Base-by-base conservation (phyloP, 2,329 filamentous ascomycete species). In the Fusarium xyrophilum region DNA sequence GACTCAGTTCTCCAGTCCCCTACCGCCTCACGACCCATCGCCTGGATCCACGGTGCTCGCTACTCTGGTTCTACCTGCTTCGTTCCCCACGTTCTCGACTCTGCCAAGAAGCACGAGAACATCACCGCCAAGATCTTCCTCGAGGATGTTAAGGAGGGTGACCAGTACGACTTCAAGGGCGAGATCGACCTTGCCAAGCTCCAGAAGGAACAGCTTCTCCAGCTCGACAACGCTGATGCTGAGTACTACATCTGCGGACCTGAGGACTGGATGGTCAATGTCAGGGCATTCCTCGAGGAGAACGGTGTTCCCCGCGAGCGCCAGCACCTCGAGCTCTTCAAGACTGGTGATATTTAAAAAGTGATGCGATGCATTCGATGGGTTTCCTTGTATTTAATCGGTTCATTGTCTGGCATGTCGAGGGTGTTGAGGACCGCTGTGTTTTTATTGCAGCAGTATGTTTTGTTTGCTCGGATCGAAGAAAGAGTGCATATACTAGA, bases 241-340 rank as follows among this genome's bases (percentile, higher is more conserved):
- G 82, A 88, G 73, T 94, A 93, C 76, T 93, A 86, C 71, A 79
- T 92, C 55, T 94, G 92, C 73, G 92, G 91, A 0, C 91, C 91
- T 0, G 82, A 84, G 63, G 75, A 76, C 11, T 94, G 93, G 81
- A 94, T 94, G 92, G 72, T 83, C 13, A 85, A 87, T 38, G 80
- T 86, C 25, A 81, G 86, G 67, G 77, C 78, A 11, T 83, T 80
- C 69, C 79, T 93, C 59, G 78, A 83, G 69, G 79, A 73, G 5
- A 77, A 81, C 57, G 89, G 89, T 1, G 89, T 93, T 3, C 77
- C 81, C 2, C 77, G 78, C n/a, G 82, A 83, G 32, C 85, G 87
- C 68, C 83, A 92, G 56, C 85, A 88, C 72, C 82, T 92, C 69
- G 91, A 93, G 78, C 76, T 91, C 32, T 93, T 92, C 69, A 85